Percentiles rank a stretch among this genome's conserved stretches.
phyloP scores from a whole-genome alignment of 1,284 basidiomycete species.

The Termitomyces sp. region DNA sequence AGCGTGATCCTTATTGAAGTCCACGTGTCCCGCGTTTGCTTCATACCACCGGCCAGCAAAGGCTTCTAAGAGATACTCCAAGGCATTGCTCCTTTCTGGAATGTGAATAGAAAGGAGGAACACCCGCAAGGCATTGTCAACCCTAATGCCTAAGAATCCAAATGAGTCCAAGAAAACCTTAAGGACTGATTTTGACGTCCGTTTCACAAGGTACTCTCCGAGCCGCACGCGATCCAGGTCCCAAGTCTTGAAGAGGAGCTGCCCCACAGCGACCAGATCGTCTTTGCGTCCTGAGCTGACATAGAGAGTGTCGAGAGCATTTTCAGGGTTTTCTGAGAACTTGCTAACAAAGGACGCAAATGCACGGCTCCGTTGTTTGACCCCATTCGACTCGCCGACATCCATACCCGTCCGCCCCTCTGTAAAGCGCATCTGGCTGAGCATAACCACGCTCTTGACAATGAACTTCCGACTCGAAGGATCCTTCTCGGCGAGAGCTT shows the following conservation, averaged over 20 bases:
- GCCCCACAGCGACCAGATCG: slow-evolving; percentile 67
- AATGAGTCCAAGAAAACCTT: slow-evolving; percentile 86
- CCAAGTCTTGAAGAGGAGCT: slow-evolving; percentile 78
- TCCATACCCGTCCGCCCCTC: slow-evolving; percentile 58
- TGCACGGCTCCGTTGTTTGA: slow-evolving; percentile 47
- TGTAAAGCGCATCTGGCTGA: slow-evolving; percentile 67
- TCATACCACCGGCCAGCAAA: slow-evolving; percentile 89
- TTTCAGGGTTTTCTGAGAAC: slow-evolving; percentile 71
- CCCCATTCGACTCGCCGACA: slow-evolving; percentile 35
- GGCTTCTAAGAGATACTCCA: slow-evolving; percentile 74
- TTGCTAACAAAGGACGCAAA: slow-evolving; percentile 68
- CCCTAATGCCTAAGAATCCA: slow-evolving; percentile 74
- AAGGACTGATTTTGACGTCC: slow-evolving; percentile 68
- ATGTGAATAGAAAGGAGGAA: slow-evolving; percentile 82
- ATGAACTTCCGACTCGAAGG: slow-evolving; percentile 79
- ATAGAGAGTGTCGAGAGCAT: slow-evolving; percentile 63
- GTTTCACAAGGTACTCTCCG: slow-evolving; percentile 75
- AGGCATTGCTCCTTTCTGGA: slow-evolving; percentile 47
- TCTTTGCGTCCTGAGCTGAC: slow-evolving; percentile 51
- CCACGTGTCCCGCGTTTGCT: slow-evolving; percentile 75
- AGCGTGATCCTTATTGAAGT: slow-evolving; percentile 77
- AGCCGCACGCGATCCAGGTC: slow-evolving; percentile 84
- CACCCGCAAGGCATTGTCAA: slow-evolving; percentile 86
- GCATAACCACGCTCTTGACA: slow-evolving; percentile 82
- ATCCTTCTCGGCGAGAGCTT: slow-evolving; percentile 56